Conservation (phyloP, 1,284 basidiomycete genomes). For the Papiliotrema terrestris region DNA sequence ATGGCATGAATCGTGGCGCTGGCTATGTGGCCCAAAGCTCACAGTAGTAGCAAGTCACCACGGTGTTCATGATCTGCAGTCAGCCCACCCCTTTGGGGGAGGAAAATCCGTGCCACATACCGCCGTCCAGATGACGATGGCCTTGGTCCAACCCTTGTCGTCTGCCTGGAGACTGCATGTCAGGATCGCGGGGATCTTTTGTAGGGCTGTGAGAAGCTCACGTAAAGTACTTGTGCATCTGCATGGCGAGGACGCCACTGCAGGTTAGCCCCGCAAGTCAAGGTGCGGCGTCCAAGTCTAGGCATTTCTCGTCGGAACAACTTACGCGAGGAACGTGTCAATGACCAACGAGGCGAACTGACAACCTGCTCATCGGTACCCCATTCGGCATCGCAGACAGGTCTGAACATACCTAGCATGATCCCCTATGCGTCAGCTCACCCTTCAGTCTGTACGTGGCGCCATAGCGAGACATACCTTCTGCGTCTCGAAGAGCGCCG, state of each 20-base stretch:
- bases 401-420: slow-evolving; percentile 4
- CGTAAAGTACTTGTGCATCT: slow-evolving; percentile 17
- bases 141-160: slow-evolving; percentile 25
- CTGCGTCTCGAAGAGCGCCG: slow-evolving; percentile 11
- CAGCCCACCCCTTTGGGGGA: not conserved
- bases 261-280: not conserved
- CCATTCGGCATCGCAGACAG: not conserved
- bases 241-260: slow-evolving; percentile 21
- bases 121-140: slow-evolving; percentile 12
- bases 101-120: not conserved
- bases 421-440: slow-evolving; percentile 1
- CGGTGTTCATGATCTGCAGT: slow-evolving; percentile 12
- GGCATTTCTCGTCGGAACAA: no score
- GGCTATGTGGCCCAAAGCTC: no score
- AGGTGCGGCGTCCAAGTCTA: no score
- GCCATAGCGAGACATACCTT: slow-evolving; percentile 4
- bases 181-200: not conserved
- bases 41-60: slow-evolving; percentile 23
- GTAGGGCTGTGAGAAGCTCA: not conserved
- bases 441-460: not conserved
- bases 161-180: slow-evolving; percentile 13
- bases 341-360: slow-evolving; percentile 20
- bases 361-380: slow-evolving; percentile 9
- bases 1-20: no score
- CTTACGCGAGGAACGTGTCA: slow-evolving; percentile 23